Percentiles rank a stretch among this genome's conserved stretches.
phyloP scores from a whole-genome alignment of 2,329 filamentous ascomycete genomes.

The Calonectria henricotiae region DNA sequence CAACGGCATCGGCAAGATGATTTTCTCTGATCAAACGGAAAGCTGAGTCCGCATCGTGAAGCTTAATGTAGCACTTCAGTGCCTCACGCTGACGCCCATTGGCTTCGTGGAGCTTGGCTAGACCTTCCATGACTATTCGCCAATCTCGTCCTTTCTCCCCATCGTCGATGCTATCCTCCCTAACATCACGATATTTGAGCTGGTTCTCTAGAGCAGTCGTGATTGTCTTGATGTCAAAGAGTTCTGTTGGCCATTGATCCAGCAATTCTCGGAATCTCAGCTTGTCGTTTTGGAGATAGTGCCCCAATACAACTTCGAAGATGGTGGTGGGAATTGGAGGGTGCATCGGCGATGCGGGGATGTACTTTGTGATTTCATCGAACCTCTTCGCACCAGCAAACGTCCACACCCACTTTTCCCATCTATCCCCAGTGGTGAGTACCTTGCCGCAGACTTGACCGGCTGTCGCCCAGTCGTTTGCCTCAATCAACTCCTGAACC shows the following conservation, averaged over 20 bases:
- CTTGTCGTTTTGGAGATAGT: conserved; percentile 88
- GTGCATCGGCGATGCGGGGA: conserved; percentile 83
- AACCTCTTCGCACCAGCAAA: conserved; percentile 91
- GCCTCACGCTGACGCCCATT: conserved; percentile 88
- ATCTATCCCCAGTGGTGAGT: conserved; percentile 82
- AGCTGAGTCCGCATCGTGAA: conserved; percentile 92
- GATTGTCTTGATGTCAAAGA: conserved; percentile 86
- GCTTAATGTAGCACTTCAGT: conserved; percentile 87
- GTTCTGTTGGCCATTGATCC: conserved; percentile 86
- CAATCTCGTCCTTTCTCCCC: conserved; percentile 85
- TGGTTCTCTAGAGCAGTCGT: conserved; percentile 87
- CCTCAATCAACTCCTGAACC: conserved; percentile 87
- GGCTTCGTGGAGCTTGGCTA: conserved; percentile 89
- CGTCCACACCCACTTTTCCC: conserved; percentile 96
- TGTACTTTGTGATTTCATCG: conserved; percentile 89
- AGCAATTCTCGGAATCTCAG: conserved; percentile 84
- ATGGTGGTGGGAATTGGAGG: conserved; percentile 86
- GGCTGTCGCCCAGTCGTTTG: conserved; percentile 82
- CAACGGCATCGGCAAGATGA: conserved; percentile 90
- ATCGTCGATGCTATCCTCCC: conserved; percentile 82
- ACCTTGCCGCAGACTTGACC: conserved; percentile 88
- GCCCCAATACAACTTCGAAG: conserved; percentile 90
- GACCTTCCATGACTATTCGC: conserved; percentile 88
- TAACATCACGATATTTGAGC: conserved; percentile 82
- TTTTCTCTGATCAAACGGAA: conserved; percentile 90